These are phyloP conservation scores for Lentinula detonsa DNA, from an alignment of 768 basidiomycete genomes.

Conservation along the genomic window DNA sequence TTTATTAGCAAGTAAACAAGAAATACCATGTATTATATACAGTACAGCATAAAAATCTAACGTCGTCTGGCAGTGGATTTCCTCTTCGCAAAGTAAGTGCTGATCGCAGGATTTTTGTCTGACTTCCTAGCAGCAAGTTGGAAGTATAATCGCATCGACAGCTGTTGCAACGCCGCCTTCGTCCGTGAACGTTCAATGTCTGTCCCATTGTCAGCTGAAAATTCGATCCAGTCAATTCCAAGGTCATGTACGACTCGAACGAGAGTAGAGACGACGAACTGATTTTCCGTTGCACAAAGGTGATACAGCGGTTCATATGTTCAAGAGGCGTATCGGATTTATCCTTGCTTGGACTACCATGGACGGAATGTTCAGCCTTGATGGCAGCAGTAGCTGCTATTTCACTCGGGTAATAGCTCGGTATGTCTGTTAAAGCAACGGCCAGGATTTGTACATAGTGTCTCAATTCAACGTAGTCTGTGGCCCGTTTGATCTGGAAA, in stretches of 20 bases:
- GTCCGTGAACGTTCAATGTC: slow-evolving; percentile 72
- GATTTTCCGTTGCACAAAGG: slow-evolving; percentile 53
- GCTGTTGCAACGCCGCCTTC: slow-evolving; percentile 61
- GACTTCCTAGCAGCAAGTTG: slow-evolving; percentile 32
- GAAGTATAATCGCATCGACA: slow-evolving; percentile 59
- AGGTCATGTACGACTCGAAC: not conserved
- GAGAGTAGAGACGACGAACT: slow-evolving; percentile 32
- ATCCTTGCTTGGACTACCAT: slow-evolving; percentile 20
- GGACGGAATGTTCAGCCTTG: not conserved
- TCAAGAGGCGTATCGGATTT: slow-evolving; percentile 32
- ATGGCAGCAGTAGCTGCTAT: slow-evolving; percentile 12
- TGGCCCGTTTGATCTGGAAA: slow-evolving; percentile 50
- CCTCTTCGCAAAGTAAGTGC: not conserved
- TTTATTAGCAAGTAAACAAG: no score
- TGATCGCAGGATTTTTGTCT: not conserved
- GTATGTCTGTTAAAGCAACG: slow-evolving; percentile 51
- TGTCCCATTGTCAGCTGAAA: slow-evolving; percentile 41
- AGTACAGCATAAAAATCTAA: not conserved
- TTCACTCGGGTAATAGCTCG: slow-evolving; percentile 50
- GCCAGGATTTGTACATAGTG: slow-evolving; percentile 53
- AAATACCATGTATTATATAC: not conserved
- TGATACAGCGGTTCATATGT: slow-evolving; percentile 40
- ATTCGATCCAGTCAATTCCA: not conserved
- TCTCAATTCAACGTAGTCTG: slow-evolving; percentile 57
- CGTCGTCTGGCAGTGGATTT: not conserved